Evolutionary conservation across 1,139 yeast genomes (phyloP).

Genomic region (Zygosaccharomyces pseudobailii): DNA sequence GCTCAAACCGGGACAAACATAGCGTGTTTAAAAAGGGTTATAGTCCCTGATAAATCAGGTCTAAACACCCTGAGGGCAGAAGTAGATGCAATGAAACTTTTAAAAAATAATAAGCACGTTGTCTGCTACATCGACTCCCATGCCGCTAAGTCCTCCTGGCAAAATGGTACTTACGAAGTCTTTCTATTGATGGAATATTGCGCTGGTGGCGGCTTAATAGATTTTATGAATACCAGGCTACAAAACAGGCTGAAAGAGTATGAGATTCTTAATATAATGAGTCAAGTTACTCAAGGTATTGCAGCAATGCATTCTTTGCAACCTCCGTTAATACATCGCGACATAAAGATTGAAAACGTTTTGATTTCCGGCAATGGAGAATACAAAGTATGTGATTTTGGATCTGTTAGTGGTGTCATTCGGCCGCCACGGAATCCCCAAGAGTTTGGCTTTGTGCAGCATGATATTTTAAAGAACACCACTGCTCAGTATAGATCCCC

Average conservation of each 20-base stretch:
- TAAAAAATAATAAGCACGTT: constrained; percentile 51
- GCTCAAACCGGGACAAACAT: constrained; percentile 34
- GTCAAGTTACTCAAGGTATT: constrained; percentile 61
- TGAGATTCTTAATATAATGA: constrained; percentile 63
- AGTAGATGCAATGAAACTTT: constrained; percentile 69
- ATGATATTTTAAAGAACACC: constrained; percentile 68
- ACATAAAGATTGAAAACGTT: constrained; percentile 75
- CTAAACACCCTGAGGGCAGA: constrained; percentile 63
- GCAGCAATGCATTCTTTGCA: constrained; percentile 65
- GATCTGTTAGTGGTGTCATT: constrained; percentile 59
- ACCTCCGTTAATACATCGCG: constrained; percentile 61
- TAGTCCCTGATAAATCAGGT: constrained; percentile 67
- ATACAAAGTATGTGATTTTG: constrained; percentile 74
- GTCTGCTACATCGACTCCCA: constrained; percentile 73
- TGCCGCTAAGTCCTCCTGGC: constrained; percentile 55
- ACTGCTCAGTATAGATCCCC: constrained; percentile 83
- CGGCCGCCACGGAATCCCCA: constrained; percentile 62
- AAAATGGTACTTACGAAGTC: constrained; percentile 58
- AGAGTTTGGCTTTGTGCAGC: constrained; percentile 55
- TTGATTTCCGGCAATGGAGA: constrained; percentile 51
- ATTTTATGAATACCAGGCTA: constrained; percentile 67
- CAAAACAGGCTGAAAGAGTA: constrained; percentile 57
- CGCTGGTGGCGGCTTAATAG: constrained; percentile 64
- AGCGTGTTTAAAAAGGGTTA: constrained; percentile 70
- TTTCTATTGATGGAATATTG: constrained; percentile 75